Evolutionary conservation across 139 green algal species (phyloP).

Genomic region (Chlamydomonas applanata): DNA sequence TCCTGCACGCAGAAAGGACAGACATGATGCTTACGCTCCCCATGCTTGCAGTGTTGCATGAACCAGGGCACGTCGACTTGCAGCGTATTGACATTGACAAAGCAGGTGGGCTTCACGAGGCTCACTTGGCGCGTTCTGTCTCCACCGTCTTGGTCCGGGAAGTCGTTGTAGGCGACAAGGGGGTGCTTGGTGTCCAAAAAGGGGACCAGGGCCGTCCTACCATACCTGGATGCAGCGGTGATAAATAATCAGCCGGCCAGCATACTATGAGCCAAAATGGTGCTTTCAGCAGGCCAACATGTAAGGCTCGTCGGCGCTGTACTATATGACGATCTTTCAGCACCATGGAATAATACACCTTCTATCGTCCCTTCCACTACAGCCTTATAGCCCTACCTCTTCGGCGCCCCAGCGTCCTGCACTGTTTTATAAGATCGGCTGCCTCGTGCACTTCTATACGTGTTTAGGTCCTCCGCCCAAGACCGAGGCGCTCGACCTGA

Average conservation of each 20-base stretch:
- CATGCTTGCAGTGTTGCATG: constrained; percentile 1
- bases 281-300: background rate
- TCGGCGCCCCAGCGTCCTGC: background rate
- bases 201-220: constrained; percentile 27
- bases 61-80: background rate
- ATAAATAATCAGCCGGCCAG: background rate
- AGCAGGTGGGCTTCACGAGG: background rate
- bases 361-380: constrained; percentile 3
- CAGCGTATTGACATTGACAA: no score
- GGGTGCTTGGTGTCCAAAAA: constrained; percentile 27
- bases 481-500: background rate
- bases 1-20: constrained; percentile 6
- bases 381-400: background rate
- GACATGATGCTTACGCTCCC: background rate
- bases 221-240: constrained; percentile 17
- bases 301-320: background rate
- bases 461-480: constrained; percentile 22
- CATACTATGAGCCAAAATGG: background rate
- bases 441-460: constrained; percentile 3
- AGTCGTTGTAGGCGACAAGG: constrained; percentile 42
- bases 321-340: no score
- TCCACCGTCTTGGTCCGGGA: constrained; percentile 6
- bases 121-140: background rate
- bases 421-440: constrained; percentile 9
- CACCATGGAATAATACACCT: no score